phyloP scores from a whole-genome alignment of 805 yeast genomes.

The Metahyphopichia silvanorum region DNA sequence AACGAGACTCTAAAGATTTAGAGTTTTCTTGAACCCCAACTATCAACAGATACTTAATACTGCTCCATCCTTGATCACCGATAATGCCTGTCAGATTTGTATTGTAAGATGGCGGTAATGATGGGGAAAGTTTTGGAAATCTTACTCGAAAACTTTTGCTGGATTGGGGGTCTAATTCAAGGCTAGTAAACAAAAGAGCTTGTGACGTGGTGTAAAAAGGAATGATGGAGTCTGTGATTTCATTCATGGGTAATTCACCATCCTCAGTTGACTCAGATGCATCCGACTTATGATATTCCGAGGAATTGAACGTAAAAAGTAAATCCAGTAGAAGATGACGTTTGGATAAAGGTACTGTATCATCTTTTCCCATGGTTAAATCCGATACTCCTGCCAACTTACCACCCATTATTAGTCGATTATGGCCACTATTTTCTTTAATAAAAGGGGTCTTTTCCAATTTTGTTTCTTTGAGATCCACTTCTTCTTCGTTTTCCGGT shows the following conservation, averaged over 20 bases:
- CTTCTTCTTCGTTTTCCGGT: slow-evolving; percentile 18
- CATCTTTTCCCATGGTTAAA: slow-evolving; percentile 16
- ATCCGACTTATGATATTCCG: slow-evolving; percentile 7
- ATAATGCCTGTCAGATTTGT: slow-evolving; percentile 37
- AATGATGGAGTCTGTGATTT: slow-evolving; percentile 26
- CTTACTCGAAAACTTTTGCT: slow-evolving; percentile 17
- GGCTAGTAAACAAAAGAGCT: slow-evolving; percentile 33
- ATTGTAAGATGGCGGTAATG: slow-evolving; percentile 40
- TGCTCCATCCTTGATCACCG: slow-evolving; percentile 37
- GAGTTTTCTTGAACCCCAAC: slow-evolving; percentile 27
- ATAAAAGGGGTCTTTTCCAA: slow-evolving; percentile 23
- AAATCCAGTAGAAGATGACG: slow-evolving; percentile 33
- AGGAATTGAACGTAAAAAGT: slow-evolving; percentile 26
- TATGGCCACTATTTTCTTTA: slow-evolving; percentile 6
- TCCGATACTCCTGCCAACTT: slow-evolving; percentile 37
- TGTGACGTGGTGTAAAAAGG: slow-evolving; percentile 43
- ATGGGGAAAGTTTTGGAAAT: slow-evolving; percentile 17
- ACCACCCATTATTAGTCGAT: slow-evolving; percentile 26
- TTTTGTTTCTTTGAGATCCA: slow-evolving; percentile 18
- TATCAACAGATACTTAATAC: slow-evolving; percentile 34
- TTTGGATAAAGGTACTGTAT: slow-evolving; percentile 14
- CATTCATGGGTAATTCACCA: slow-evolving; percentile 15
- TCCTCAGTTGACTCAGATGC: slow-evolving; percentile 1
- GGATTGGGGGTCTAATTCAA: slow-evolving; percentile 15
- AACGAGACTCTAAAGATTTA: slow-evolving; percentile 11